Base-by-base conservation (phyloP, 2,329 filamentous ascomycete genomes). In the Sporothrix schenckii region DNA sequence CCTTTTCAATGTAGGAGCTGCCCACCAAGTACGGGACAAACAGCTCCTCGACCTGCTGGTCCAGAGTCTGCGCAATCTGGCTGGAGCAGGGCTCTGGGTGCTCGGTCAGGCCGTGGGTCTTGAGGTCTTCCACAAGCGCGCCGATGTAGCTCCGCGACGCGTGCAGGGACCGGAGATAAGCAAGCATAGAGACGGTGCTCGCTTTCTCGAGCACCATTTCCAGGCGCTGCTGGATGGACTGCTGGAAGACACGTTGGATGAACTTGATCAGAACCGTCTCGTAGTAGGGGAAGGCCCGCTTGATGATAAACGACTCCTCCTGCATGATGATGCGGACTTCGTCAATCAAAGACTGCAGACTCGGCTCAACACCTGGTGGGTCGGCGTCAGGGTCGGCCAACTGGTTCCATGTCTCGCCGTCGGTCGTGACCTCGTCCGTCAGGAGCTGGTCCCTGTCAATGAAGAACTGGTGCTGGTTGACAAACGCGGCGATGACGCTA, bases 401-500 rank as follows among this genome's bases (percentile, higher is more conserved):
- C 75, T 91, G 90, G 70, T 98, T 94, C 94, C 94, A 97, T 1
- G 89, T 90, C 72, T 93, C 88, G 71, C 85, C 86, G 75, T 95
- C 92, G 14, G 88, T 86, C 2, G 86, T 86, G 19, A 97, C 88
- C 78, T 97, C 94, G 76, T 97, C 94, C 0, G 91, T 91, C 66
- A 97, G 90, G 70, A 99, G 84, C 79, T 98, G 94, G 75, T 93
- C 95, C 34, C 94, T 87, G 78, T 98, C 95, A 77, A 99, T 97
- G 81, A 99, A 99, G 85, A 99, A 99, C 77, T 97, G 93, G 81
- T 99, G 96, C 79, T 99, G 95, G 78, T 99, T 99, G 77, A 99
- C 94, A 79, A 98, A 99, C 13, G 94, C 86, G 16, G 92, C 94
- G 80, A 97, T 97, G 72, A 98, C 95, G 78, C 94, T 98, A 70